phyloP scores from a whole-genome alignment of 2,329 filamentous ascomycete species.

The Alternaria hordeiaustralica region DNA sequence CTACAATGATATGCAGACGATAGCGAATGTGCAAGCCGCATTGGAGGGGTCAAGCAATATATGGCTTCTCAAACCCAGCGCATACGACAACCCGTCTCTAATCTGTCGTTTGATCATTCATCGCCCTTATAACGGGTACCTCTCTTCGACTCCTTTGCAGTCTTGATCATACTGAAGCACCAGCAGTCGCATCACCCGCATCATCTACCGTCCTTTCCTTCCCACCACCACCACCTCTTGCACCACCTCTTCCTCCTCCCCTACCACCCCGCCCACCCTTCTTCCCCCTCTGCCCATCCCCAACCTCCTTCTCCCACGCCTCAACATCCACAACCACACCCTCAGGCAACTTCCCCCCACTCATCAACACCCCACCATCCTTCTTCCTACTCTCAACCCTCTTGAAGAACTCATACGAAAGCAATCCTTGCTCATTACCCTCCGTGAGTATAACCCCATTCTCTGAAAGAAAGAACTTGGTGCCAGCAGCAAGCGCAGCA shows the following conservation, averaged over 20 bases:
- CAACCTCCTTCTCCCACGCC: constrained; percentile 44
- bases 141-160: not conserved
- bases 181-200: constrained; percentile 27
- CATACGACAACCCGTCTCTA: not conserved
- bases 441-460: constrained; percentile 56
- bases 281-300: constrained; percentile 24
- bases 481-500: constrained; percentile 64
- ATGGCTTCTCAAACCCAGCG: not conserved
- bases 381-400: constrained; percentile 69
- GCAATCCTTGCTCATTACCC: constrained; percentile 54
- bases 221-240: constrained; percentile 22
- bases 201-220: constrained; percentile 35
- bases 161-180: constrained; percentile 14
- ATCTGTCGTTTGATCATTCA: not conserved
- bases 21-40: not conserved
- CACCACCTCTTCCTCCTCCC: constrained; percentile 25
- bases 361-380: constrained; percentile 71
- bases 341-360: constrained; percentile 66
- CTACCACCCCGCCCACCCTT: constrained; percentile 32
- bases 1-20: not conserved
- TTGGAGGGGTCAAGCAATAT: not conserved
- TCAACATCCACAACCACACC: constrained; percentile 48
- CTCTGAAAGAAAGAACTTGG: constrained; percentile 74
- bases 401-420: constrained; percentile 65
- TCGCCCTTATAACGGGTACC: not conserved